phyloP scores from a whole-genome alignment of 2,329 filamentous ascomycete species.

The Stagonosporopsis chrysanthemi region DNA sequence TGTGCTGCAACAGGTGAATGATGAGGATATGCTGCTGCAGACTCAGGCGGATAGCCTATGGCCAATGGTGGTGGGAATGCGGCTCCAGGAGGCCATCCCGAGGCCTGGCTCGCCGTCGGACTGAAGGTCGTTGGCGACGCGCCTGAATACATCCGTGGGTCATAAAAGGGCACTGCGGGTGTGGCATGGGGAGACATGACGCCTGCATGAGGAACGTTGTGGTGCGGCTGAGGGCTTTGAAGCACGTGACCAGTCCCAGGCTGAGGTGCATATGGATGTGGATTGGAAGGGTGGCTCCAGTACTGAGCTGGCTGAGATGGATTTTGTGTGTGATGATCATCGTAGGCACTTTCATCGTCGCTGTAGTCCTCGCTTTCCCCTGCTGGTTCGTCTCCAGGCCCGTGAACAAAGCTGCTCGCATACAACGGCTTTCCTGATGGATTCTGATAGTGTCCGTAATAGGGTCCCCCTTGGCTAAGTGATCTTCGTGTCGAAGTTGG shows the following conservation, averaged over 20 bases:
- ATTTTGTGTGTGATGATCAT: slow-evolving; percentile 21
- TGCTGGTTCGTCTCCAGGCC: slow-evolving; percentile 29
- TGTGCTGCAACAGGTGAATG: slow-evolving; percentile 34
- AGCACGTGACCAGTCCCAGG: slow-evolving; percentile 44
- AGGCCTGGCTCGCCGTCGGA: slow-evolving; percentile 28
- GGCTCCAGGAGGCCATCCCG: slow-evolving; percentile 33
- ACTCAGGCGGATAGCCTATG: slow-evolving; percentile 37
- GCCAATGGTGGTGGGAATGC: slow-evolving; percentile 35
- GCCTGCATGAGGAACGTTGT: slow-evolving; percentile 39
- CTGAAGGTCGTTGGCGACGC: slow-evolving; percentile 35
- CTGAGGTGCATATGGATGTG: slow-evolving; percentile 35
- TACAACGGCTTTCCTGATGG: slow-evolving; percentile 40
- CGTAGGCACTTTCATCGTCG: slow-evolving; percentile 25
- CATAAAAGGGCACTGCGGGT: slow-evolving; percentile 40
- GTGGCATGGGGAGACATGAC: slow-evolving; percentile 33
- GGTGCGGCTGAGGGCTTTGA: slow-evolving; percentile 47
- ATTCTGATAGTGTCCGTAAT: slow-evolving; percentile 22
- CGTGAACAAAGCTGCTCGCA: slow-evolving; percentile 43
- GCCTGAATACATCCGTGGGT: slow-evolving; percentile 34
- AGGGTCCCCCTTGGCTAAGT: slow-evolving; percentile 18
- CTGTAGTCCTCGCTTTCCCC: slow-evolving; percentile 30
- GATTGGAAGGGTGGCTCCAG: slow-evolving; percentile 32
- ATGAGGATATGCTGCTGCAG: slow-evolving; percentile 35
- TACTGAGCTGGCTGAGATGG: slow-evolving; percentile 30
- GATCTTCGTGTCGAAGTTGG: slow-evolving; percentile 36